Percentiles rank a stretch among this genome's conserved stretches.
phyloP scores from a whole-genome alignment of 164 flowering plant genomes.

The Protea cynaroides region DNA sequence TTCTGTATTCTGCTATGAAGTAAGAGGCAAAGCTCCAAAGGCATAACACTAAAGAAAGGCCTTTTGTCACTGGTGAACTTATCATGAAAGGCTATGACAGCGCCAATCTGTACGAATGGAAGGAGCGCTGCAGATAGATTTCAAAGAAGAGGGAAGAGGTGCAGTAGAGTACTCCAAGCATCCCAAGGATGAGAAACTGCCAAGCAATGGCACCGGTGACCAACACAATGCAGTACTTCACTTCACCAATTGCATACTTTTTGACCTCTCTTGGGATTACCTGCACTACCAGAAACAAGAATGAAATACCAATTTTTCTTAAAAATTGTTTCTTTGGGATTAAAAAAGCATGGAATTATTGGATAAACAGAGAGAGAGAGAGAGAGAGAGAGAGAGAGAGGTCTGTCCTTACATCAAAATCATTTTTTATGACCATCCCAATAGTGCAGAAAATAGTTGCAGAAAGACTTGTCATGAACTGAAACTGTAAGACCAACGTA shows the following conservation, averaged over 20 bases:
- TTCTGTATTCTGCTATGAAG: constrained; percentile 9
- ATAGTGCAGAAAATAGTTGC: constrained; percentile 19
- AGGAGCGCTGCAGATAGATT: too few relatives aligned
- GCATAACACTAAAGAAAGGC: constrained; percentile 18
- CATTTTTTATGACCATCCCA: constrained; percentile 24
- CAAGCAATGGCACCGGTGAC: too few relatives aligned
- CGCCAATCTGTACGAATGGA: not conserved
- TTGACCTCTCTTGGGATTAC: not conserved
- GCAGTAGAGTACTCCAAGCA: too few relatives aligned
- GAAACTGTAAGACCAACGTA: constrained; percentile 22
- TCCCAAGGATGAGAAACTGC: too few relatives aligned
- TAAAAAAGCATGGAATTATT: too few relatives aligned
- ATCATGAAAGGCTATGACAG: constrained; percentile 22
- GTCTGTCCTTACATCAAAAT: constrained; percentile 16
- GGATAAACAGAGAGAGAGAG: too few relatives aligned
- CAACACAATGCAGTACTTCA: too few relatives aligned
- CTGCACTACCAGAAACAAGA: not conserved
- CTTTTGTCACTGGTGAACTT: constrained; percentile 23
- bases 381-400: not conserved
- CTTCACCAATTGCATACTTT: too few relatives aligned
- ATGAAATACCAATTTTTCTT: too few relatives aligned
- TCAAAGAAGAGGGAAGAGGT: too few relatives aligned
- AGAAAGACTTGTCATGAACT: constrained; percentile 12
- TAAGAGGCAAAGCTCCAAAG: constrained; percentile 23
- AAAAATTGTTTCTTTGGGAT: too few relatives aligned